Percentiles rank a stretch among this genome's conserved stretches.
Conservation (phyloP, 345 rosid genomes). For the Eucalyptus tenuipes region DNA sequence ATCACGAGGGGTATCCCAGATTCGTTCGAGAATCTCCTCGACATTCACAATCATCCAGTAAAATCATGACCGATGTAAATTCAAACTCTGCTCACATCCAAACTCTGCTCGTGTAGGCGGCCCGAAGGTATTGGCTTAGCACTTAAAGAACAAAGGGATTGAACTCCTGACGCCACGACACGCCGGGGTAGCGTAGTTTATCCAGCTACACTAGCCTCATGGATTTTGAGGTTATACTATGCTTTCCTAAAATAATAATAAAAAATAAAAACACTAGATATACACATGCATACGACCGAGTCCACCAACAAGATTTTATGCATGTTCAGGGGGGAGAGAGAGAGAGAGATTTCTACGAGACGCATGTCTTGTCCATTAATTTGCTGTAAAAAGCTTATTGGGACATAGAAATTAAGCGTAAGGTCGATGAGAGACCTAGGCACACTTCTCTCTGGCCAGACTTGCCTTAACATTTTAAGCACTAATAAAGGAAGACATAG, state of each 20-base stretch:
- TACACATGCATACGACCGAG: background rate
- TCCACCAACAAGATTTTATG: background rate
- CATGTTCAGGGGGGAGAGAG: background rate
- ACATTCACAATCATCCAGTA: background rate
- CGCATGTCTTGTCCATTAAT: background rate
- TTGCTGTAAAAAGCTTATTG: background rate
- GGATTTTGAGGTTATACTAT: background rate
- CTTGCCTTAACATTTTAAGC: background rate
- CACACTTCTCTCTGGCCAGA: background rate
- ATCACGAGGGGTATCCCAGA: background rate
- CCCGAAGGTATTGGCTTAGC: too few species aligned
- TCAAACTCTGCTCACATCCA: too few species aligned
- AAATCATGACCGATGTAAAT: background rate
- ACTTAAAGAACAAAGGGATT: too few species aligned
- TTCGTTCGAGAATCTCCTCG: background rate
- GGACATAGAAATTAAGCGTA: background rate
- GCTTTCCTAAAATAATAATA: background rate
- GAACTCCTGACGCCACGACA: background rate
- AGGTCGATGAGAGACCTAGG: background rate
- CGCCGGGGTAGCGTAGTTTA: background rate
- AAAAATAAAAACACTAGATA: background rate
- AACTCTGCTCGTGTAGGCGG: too few species aligned
- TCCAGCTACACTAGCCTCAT: background rate
- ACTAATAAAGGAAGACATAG: background rate
- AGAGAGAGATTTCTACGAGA: background rate